A percentile compares a stretch with the other conserved stretches of the same genome.
Conservation (phyloP, 495 filamentous ascomycete species). For the Daldinia childiae region DNA sequence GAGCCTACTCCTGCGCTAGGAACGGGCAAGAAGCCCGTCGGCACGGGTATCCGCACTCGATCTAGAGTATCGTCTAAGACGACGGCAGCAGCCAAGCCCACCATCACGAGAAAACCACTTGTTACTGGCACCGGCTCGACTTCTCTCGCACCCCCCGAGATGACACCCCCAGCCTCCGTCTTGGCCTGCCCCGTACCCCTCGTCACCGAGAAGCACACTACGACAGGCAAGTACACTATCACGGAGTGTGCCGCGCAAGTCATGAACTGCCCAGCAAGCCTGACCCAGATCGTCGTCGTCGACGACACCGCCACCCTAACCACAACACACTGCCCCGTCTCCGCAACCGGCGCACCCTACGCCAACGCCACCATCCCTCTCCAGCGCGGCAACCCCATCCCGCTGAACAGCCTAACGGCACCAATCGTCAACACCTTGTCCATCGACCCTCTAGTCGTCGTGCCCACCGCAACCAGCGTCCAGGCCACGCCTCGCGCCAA, state of each 20-base stretch:
- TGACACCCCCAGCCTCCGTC: neutral
- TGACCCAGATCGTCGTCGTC: conserved; percentile 40
- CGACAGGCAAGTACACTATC: conserved; percentile 28
- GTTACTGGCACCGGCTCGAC: conserved; percentile 4
- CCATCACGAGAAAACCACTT: neutral
- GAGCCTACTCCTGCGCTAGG: neutral
- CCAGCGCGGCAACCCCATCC: neutral
- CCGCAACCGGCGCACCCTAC: conserved; percentile 8
- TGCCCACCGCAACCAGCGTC: conserved; percentile 23
- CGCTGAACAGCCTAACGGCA: conserved; percentile 18
- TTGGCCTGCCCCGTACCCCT: conserved; percentile 11
- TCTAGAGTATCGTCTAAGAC: neutral
- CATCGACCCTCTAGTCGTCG: conserved; percentile 20
- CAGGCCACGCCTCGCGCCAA: conserved; percentile 11
- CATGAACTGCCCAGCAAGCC: conserved; percentile 41
- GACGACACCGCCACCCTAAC: conserved; percentile 20
- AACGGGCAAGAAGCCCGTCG: neutral
- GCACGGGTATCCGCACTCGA: neutral
- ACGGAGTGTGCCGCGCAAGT: conserved; percentile 39
- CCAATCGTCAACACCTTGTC: conserved; percentile 24
- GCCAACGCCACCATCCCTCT: conserved; percentile 16
- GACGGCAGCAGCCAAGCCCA: neutral
- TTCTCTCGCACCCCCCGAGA: neutral
- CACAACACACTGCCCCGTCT: conserved; percentile 26
- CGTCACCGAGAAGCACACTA: conserved; percentile 23